Conservation (phyloP, 139 green algal genomes). For the Picochlorum costavermella region DNA sequence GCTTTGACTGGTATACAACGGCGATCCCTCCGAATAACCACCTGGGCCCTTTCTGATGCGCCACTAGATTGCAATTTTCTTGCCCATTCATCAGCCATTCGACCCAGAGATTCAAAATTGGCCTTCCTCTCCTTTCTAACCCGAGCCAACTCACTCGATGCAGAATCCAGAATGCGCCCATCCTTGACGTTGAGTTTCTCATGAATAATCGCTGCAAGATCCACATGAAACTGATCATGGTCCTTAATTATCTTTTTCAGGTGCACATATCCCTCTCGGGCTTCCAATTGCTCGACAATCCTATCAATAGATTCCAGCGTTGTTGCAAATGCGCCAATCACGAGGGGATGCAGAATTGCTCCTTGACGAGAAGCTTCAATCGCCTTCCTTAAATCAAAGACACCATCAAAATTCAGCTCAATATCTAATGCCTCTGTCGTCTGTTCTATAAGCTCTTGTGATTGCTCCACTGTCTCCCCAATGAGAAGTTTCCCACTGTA, state of each 20-base stretch:
- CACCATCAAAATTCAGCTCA: constrained; percentile 22
- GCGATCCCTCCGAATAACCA: constrained; percentile 38
- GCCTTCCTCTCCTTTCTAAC: constrained; percentile 30
- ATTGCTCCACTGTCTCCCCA: constrained; percentile 37
- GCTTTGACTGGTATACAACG: constrained; percentile 42
- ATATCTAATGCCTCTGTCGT: constrained; percentile 49
- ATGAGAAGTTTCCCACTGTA: constrained; percentile 28
- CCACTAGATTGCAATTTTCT: constrained; percentile 33
- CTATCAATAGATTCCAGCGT: constrained; percentile 34
- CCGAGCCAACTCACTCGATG: constrained; percentile 33
- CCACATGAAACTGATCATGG: background rate
- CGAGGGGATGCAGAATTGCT: constrained; percentile 40
- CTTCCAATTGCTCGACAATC: background rate
- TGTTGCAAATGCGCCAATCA: constrained; percentile 56
- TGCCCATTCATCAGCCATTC: constrained; percentile 37
- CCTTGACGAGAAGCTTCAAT: constrained; percentile 32
- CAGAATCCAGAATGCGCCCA: constrained; percentile 33
- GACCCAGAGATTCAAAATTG: constrained; percentile 38
- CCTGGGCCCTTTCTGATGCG: constrained; percentile 41
- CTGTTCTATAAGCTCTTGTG: constrained; percentile 57
- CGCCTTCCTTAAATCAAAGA: constrained; percentile 48
- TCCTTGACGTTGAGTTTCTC: background rate
- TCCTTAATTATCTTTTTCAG: background rate
- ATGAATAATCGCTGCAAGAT: background rate
- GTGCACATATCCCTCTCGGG: background rate